These are phyloP conservation scores for Salix purpurea DNA, from an alignment of 345 rosid genomes.

Conservation along the genomic window DNA sequence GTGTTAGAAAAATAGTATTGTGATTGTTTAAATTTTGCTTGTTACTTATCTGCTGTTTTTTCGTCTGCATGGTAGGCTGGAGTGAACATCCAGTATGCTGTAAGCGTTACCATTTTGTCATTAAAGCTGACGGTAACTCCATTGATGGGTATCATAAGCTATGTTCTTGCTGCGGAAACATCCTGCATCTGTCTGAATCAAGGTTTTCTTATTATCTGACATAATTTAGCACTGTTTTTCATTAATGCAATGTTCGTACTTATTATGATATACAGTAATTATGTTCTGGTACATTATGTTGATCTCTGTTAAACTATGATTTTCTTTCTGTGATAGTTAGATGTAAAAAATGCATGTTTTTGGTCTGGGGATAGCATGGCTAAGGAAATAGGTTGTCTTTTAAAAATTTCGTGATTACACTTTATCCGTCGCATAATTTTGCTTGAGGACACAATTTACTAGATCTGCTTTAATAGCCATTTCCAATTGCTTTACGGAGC, in stretches of 20 bases:
- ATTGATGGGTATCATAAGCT: constrained; percentile 51
- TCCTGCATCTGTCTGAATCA: constrained; percentile 45
- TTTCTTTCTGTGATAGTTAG: not conserved
- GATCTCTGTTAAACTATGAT: not conserved
- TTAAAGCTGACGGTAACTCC: constrained; percentile 57
- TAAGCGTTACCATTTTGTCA: constrained; percentile 65
- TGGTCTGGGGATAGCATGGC: not conserved
- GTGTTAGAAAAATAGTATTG: not conserved
- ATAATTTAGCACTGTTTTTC: not conserved
- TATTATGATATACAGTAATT: not conserved
- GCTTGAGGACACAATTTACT: not conserved
- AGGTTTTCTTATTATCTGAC: constrained; percentile 26
- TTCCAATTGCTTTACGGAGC: not conserved
- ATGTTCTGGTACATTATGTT: not conserved
- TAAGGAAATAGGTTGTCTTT: not conserved
- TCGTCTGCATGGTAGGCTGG: constrained; percentile 39
- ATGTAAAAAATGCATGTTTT: not conserved
- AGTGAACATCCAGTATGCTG: constrained; percentile 65
- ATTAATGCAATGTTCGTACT: not conserved
- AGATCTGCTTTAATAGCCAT: not conserved
- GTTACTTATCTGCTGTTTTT: not conserved
- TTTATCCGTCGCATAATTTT: not conserved
- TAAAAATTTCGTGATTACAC: not conserved
- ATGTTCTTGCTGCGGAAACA: constrained; percentile 52
- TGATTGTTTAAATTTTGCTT: not conserved